Evolutionary conservation across 345 rosid species (phyloP).

Genomic region (Euphorbia lathyris): DNA sequence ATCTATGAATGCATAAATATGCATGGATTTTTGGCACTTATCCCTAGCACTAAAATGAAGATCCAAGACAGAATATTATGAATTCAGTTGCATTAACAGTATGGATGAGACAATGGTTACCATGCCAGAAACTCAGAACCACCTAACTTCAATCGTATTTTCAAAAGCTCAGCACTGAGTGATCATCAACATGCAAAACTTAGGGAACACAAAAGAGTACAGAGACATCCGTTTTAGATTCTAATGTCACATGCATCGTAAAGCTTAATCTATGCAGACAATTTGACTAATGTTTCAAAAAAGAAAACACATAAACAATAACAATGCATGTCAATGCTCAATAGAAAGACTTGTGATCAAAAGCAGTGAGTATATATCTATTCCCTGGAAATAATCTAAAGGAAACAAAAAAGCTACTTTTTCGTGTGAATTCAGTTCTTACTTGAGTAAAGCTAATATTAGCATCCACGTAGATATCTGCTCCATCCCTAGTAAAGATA

Average conservation of each 20-base stretch:
- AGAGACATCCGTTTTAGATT: neutral
- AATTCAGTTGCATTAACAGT: neutral
- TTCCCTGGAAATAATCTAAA: slow-evolving; percentile 3
- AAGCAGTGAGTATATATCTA: neutral
- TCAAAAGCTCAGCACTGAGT: neutral
- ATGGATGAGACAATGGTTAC: neutral
- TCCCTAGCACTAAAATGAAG: neutral
- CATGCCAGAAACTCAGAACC: neutral
- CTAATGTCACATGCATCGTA: neutral
- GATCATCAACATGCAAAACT: neutral
- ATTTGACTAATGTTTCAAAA: neutral
- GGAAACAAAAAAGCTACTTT: slow-evolving; percentile 3
- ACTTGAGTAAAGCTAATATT: slow-evolving; percentile 87
- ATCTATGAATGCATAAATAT: neutral
- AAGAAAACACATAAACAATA: neutral
- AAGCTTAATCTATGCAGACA: neutral
- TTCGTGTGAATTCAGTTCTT: slow-evolving; percentile 29
- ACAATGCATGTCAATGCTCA: neutral
- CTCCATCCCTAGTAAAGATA: slow-evolving; percentile 76
- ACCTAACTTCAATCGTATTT: neutral
- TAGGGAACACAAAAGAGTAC: neutral
- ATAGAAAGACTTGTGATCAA: neutral
- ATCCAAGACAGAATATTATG: neutral
- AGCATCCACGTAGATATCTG: slow-evolving; percentile 79
- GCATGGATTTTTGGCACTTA: neutral